Base-by-base conservation (phyloP, 2,329 filamentous ascomycete species). In the Zymoseptoria brevis region DNA sequence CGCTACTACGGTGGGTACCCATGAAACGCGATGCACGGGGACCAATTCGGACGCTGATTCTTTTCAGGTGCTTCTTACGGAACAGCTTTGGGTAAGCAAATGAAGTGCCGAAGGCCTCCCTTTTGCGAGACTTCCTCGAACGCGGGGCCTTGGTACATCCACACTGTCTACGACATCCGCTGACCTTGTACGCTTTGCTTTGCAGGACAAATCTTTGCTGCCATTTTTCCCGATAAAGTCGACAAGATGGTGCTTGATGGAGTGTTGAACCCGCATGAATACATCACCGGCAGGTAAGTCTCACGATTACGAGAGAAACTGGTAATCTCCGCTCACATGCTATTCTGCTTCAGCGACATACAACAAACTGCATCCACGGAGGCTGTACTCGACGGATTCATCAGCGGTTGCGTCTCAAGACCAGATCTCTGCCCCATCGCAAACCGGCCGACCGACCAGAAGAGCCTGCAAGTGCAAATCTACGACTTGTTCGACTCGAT, bases 161-260 rank as follows among this genome's bases (percentile, higher is more conserved):
- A 29, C 26, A 29, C 26, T 29, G 7, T 29, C 26, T 8, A 29
- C 26, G 26, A 29, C 26, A 29, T 8, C 26, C 26, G 26, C 26
- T 29, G 26, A 29, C 26, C 26, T 29, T 29, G 8, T 29, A 29
- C 26, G 26, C 6, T 29, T 8, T 8, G 26, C 26, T 29, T 29
- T 29, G 26, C 26, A 29, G 75, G 75, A 1, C 68, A 72, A 55
- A 75, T 74, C 0, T 77, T 75, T 55, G 74, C 75, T 16, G 71
- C 73, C 0, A 72, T 77, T 70, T 76, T 73, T 56, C 75, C 75
- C 5, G 68, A 72, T 19, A 62, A 72, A 1, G 68, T 77, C 9
- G 69, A 69, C 0, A 66, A 70, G n/a, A 63, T 76, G 50, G 68
- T 75, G 8, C 65, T 81, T 0, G 79, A 81, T 62, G 79, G 77